Percentiles rank a stretch among this genome's conserved stretches.
These are phyloP conservation scores for Neckera pumila DNA, from an alignment of 225 moss, liverwort and hornwort species.

Conservation along the genomic window DNA sequence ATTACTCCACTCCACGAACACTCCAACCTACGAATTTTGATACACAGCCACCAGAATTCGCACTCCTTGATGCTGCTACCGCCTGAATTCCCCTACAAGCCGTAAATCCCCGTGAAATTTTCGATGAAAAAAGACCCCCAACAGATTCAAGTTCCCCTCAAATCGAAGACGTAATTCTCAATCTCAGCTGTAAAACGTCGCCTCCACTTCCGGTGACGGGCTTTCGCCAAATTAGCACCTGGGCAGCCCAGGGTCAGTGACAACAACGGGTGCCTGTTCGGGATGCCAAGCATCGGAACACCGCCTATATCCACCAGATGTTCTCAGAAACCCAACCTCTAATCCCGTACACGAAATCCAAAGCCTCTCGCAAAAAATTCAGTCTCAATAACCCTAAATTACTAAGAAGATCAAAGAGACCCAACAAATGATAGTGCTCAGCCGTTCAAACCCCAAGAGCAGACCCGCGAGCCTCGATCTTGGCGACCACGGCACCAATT, in stretches of 20 bases:
- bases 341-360: neutral
- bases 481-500: neutral
- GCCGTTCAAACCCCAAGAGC: neutral
- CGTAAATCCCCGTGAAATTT: neutral
- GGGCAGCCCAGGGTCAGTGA: conserved; percentile 23
- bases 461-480: neutral
- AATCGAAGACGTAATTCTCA: neutral
- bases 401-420: neutral
- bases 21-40: neutral
- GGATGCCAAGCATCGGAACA: conserved; percentile 30
- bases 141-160: neutral
- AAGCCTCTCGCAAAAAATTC: neutral
- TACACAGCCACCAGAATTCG: neutral
- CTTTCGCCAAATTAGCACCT: conserved; percentile 20
- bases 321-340: neutral
- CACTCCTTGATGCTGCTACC: neutral
- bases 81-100: neutral
- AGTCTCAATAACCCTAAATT: neutral
- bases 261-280: conserved; percentile 4
- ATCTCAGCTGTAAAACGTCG: neutral
- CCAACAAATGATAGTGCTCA: neutral
- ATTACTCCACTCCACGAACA: conserved; percentile 13
- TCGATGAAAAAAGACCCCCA: neutral
- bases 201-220: conserved; percentile 12
- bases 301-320: neutral